Conservation (phyloP, 306 rosid species). For the Hippophae gyantsensis region DNA sequence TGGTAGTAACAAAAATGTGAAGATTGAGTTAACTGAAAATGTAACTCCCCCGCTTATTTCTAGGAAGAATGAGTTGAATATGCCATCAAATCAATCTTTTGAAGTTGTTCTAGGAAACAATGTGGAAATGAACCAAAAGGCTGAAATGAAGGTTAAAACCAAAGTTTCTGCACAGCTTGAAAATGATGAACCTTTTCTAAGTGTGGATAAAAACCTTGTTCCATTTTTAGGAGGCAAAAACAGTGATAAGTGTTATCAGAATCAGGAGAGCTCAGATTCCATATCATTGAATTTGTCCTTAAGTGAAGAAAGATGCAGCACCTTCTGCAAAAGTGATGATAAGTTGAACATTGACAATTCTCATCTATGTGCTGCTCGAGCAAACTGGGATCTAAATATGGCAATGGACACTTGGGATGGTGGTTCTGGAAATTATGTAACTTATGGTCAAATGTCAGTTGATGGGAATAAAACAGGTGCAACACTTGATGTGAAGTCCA, state of each 20-base stretch:
- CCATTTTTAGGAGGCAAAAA: constrained; percentile 23
- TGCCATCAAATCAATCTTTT: constrained; percentile 41
- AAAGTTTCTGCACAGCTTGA: constrained; percentile 27
- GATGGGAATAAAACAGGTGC: constrained; percentile 21
- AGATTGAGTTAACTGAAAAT: constrained; percentile 23
- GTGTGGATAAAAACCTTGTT: constrained; percentile 30
- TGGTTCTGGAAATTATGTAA: constrained; percentile 30
- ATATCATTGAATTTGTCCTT: constrained; percentile 53
- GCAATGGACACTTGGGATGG: constrained; percentile 90
- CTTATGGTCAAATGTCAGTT: constrained; percentile 26
- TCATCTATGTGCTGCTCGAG: constrained; percentile 44
- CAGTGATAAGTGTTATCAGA: constrained; percentile 14
- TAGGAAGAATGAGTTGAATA: constrained; percentile 34
- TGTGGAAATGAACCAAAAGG: constrained; percentile 19
- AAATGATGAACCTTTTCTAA: constrained; percentile 38
- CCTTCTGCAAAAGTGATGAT: constrained; percentile 22
- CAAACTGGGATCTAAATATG: constrained; percentile 94
- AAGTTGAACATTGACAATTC: constrained; percentile 14
- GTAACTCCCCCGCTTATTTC: constrained; percentile 18
- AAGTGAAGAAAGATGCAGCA: constrained; percentile 39
- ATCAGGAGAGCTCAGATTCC: constrained; percentile 30
- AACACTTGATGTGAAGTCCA: constrained; percentile 22
- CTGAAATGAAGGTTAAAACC: constrained; percentile 29
- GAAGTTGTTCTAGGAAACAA: constrained; percentile 30
- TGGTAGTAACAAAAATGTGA: constrained; percentile 28